These are phyloP conservation scores for Ophiocordyceps camponoti-rufipedis DNA, from an alignment of 2,329 filamentous ascomycete species.

Conservation along the genomic window DNA sequence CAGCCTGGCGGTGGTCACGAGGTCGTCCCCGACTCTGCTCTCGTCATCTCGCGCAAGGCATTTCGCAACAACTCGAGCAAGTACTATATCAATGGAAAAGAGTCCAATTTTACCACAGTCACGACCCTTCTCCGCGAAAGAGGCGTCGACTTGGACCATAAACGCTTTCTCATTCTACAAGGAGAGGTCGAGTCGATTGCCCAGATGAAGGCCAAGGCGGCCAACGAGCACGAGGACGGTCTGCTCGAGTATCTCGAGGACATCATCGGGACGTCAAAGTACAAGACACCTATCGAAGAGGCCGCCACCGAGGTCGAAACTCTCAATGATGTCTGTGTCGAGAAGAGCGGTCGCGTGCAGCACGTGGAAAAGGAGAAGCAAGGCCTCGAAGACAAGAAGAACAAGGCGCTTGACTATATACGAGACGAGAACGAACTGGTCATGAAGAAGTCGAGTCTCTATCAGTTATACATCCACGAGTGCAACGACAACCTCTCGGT, in stretches of 20 bases:
- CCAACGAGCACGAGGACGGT: constrained; percentile 88
- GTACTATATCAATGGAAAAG: constrained; percentile 86
- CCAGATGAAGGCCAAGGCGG: constrained; percentile 96
- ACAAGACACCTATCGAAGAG: constrained; percentile 94
- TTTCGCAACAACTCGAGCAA: constrained; percentile 98
- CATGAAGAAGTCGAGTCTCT: constrained; percentile 77
- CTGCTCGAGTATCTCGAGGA: constrained; percentile 94
- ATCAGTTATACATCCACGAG: constrained; percentile 79
- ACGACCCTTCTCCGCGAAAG: constrained; percentile 72
- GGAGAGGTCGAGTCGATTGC: constrained; percentile 97
- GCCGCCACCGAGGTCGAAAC: constrained; percentile 76
- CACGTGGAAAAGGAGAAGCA: constrained; percentile 97
- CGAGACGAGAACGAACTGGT: constrained; percentile 85
- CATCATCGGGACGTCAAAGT: constrained; percentile 96
- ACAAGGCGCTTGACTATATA: constrained; percentile 77
- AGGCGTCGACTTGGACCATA: constrained; percentile 92
- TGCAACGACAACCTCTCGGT: constrained; percentile 79
- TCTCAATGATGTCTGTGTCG: constrained; percentile 83
- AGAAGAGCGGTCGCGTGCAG: constrained; percentile 89
- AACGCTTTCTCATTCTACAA: constrained; percentile 91
- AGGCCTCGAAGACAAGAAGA: constrained; percentile 85
- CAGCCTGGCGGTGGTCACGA: constrained; percentile 55
- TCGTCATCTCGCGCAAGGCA: constrained; percentile 77
- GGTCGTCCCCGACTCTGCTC: constrained; percentile 63
- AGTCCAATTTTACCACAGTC: constrained; percentile 83